phyloP scores from a whole-genome alignment of 805 yeast genomes.

The Hanseniaspora lindneri region DNA sequence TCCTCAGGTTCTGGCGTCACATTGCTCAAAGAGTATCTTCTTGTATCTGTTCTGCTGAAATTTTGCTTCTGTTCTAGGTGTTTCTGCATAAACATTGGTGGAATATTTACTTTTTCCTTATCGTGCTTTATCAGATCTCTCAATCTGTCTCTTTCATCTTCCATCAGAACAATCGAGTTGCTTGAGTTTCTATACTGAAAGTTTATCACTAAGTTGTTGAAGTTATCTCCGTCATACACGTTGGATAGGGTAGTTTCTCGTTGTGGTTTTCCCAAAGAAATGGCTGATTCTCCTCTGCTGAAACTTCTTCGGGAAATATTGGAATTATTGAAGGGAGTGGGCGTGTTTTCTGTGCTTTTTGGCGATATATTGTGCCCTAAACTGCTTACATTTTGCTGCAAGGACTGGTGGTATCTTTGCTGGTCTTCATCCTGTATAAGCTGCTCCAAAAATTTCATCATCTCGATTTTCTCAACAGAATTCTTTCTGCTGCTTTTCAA shows the following conservation, averaged over 20 bases:
- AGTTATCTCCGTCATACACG: neutral
- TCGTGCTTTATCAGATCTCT: conserved; percentile 13
- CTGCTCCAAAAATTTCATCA: conserved; percentile 12
- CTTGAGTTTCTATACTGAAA: conserved; percentile 11
- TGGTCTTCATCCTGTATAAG: conserved; percentile 14
- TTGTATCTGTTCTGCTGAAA: neutral
- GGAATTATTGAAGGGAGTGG: conserved; percentile 10
- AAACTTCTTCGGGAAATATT: conserved; percentile 7
- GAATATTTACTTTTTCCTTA: conserved; percentile 3
- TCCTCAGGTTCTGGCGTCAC: conserved; percentile 8
- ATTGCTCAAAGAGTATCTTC: conserved; percentile 4
- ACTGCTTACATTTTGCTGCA: neutral
- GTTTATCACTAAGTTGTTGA: conserved; percentile 7
- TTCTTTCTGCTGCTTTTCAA: neutral
- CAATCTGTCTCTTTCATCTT: conserved; percentile 11
- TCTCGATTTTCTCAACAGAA: conserved; percentile 10
- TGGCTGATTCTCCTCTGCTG: conserved; percentile 9
- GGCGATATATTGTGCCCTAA: neutral
- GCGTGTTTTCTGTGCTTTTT: conserved; percentile 1
- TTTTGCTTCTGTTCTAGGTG: neutral
- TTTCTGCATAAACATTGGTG: conserved; percentile 16
- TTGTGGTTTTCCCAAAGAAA: neutral
- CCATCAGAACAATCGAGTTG: conserved; percentile 12
- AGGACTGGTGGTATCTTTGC: conserved; percentile 3
- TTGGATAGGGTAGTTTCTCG: conserved; percentile 5